Evolutionary conservation across 768 basidiomycete genomes (phyloP).

Genomic region (Hygrocybe punicea): DNA sequence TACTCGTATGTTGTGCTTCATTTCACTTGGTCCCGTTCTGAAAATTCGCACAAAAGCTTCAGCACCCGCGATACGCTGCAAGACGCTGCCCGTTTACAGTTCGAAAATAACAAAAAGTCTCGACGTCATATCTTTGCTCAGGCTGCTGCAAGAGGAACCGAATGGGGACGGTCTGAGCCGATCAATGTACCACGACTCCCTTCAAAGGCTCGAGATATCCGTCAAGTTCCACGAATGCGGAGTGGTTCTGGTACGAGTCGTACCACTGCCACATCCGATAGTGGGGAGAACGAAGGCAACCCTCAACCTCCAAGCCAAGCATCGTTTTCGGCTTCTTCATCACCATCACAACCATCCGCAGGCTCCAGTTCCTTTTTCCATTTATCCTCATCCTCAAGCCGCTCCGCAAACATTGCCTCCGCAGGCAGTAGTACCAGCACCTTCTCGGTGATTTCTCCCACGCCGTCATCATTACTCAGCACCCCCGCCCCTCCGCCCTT

Average conservation of each 20-base stretch:
- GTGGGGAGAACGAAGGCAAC: conserved; percentile 56
- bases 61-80: conserved; percentile 75
- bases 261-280: conserved; percentile 72
- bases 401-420: conserved; percentile 30
- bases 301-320: conserved; percentile 40
- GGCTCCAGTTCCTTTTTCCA: conserved; percentile 45
- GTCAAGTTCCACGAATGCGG: conserved; percentile 55
- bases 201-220: conserved; percentile 42
- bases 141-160: conserved; percentile 62
- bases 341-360: conserved; percentile 52
- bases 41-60: conserved; percentile 42
- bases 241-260: conserved; percentile 81
- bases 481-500: conserved; percentile 37
- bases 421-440: conserved; percentile 32
- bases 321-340: conserved; percentile 58
- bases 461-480: conserved; percentile 36
- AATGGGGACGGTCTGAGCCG: conserved; percentile 49
- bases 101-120: conserved; percentile 74
- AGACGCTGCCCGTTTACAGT: conserved; percentile 74
- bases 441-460: conserved; percentile 23
- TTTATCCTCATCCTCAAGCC: conserved; percentile 23
- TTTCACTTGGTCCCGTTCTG: neutral
- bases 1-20: conserved; percentile 60
- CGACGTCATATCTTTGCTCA: conserved; percentile 70
- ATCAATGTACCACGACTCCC: conserved; percentile 47